Evolutionary conservation across 2,329 filamentous ascomycete species (phyloP).

Genomic region (Botryotinia globosa): DNA sequence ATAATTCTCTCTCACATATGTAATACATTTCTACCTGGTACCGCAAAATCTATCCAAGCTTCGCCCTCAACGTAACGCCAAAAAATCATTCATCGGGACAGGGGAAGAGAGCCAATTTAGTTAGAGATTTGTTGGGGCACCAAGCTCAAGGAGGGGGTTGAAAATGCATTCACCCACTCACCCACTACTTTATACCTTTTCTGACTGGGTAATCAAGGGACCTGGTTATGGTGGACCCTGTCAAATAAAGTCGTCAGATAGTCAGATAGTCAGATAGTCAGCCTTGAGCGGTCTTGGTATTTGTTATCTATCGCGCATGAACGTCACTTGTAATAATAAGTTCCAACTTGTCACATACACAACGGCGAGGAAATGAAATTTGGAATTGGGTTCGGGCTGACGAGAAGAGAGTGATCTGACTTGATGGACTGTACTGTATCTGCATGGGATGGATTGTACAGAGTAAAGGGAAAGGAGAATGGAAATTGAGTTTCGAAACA

Average conservation of each 20-base stretch:
- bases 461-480: not conserved
- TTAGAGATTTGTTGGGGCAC: slow-evolving; percentile 21
- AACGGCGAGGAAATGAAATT: not conserved
- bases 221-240: too few relatives aligned
- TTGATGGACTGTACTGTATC: too few relatives aligned
- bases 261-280: slow-evolving; percentile 5
- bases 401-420: not conserved
- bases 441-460: not conserved
- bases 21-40: not conserved
- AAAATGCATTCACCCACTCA: not conserved
- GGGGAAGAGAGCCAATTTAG: slow-evolving; percentile 13
- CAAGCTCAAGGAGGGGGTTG: slow-evolving; percentile 13
- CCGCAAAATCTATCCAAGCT: not conserved
- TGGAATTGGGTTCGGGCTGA: not conserved
- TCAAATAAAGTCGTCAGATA: not conserved
- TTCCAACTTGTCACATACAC: not conserved
- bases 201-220: not conserved
- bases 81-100: slow-evolving; percentile 19
- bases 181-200: not conserved
- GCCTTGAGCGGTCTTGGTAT: not conserved
- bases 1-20: too few relatives aligned
- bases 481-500: not conserved
- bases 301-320: not conserved
- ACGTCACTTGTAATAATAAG: not conserved
- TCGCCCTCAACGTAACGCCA: slow-evolving; percentile 20